Evolutionary conservation across 2,329 filamentous ascomycete genomes (phyloP).

Genomic region (Apiospora aurea): DNA sequence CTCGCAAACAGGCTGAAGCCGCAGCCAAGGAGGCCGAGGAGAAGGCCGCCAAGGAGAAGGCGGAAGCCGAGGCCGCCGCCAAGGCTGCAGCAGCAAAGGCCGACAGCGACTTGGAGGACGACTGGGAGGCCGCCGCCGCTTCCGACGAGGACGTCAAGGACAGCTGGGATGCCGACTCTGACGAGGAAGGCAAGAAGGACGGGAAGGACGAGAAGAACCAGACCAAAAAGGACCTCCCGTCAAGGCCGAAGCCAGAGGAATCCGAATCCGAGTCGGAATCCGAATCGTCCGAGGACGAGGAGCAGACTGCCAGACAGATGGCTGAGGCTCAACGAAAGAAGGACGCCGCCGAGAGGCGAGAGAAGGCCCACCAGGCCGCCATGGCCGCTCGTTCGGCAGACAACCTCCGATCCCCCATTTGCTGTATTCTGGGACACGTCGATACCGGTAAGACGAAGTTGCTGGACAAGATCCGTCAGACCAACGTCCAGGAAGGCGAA

Average conservation of each 20-base stretch:
- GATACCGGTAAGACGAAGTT: conserved; percentile 99
- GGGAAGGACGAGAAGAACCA: conserved; percentile 38
- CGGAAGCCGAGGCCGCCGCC: conserved; percentile 62
- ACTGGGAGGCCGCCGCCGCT: conserved; percentile 87
- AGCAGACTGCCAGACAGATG: conserved; percentile 73
- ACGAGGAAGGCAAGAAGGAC: conserved; percentile 65
- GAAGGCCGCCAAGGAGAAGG: conserved; percentile 64
- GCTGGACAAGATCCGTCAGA: conserved; percentile 97
- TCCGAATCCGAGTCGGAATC: conserved; percentile 61
- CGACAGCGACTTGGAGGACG: conserved; percentile 73
- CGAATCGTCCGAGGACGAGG: conserved; percentile 69
- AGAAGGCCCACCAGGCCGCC: conserved; percentile 90
- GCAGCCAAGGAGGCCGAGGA: conserved; percentile 67
- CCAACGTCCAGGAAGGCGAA: conserved; percentile 98
- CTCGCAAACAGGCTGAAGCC: conserved; percentile 71
- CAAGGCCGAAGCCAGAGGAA: conserved; percentile 43
- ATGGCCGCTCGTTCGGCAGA: conserved; percentile 91
- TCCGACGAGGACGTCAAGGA: conserved; percentile 85
- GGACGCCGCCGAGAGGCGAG: conserved; percentile 86
- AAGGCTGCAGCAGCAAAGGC: conserved; percentile 60
- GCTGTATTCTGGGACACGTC: conserved; percentile 99
- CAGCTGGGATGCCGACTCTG: conserved; percentile 89
- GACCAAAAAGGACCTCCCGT: conserved; percentile 39
- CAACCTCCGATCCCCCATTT: conserved; percentile 95
- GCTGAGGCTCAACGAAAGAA: conserved; percentile 82